These are phyloP conservation scores for Backusella circina DNA, from an alignment of 192 early-diverging fungal species.

Conservation along the genomic window DNA sequence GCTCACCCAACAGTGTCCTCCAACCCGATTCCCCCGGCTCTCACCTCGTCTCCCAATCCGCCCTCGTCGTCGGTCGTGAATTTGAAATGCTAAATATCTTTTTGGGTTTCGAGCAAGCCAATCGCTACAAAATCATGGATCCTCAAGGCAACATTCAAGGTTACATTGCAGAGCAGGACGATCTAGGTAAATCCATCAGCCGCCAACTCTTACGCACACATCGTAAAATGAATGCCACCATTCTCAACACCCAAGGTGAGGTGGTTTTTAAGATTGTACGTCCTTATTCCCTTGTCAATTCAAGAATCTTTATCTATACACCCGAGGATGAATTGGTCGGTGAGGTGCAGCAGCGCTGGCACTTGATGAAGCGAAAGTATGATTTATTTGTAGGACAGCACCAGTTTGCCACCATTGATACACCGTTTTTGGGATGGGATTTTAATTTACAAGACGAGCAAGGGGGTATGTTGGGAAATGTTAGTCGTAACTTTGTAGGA, in stretches of 20 bases:
- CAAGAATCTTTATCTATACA: constrained; percentile 62
- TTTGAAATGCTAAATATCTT: constrained; percentile 84
- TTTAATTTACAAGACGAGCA: constrained; percentile 65
- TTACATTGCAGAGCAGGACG: constrained; percentile 78
- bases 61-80: constrained; percentile 67
- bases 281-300: constrained; percentile 80
- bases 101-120: constrained; percentile 82
- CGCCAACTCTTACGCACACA: constrained; percentile 75
- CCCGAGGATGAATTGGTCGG: constrained; percentile 64
- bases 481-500: constrained; percentile 80
- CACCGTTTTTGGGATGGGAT: constrained; percentile 73
- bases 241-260: constrained; percentile 70
- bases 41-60: constrained; percentile 38
- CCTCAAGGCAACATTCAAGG: constrained; percentile 62
- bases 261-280: constrained; percentile 63
- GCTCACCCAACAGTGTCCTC: neutral
- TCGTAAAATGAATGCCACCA: constrained; percentile 68
- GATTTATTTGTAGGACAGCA: constrained; percentile 65
- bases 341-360: constrained; percentile 85
- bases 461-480: constrained; percentile 49
- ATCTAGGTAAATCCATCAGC: constrained; percentile 53
- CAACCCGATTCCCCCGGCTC: neutral
- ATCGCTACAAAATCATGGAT: constrained; percentile 79
- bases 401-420: constrained; percentile 72
- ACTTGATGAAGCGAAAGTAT: constrained; percentile 75